A percentile compares a stretch with the other conserved stretches of the same genome.
Conservation (phyloP, 352 stramenopile genomes). For the Aphanomyces stellatus region DNA sequence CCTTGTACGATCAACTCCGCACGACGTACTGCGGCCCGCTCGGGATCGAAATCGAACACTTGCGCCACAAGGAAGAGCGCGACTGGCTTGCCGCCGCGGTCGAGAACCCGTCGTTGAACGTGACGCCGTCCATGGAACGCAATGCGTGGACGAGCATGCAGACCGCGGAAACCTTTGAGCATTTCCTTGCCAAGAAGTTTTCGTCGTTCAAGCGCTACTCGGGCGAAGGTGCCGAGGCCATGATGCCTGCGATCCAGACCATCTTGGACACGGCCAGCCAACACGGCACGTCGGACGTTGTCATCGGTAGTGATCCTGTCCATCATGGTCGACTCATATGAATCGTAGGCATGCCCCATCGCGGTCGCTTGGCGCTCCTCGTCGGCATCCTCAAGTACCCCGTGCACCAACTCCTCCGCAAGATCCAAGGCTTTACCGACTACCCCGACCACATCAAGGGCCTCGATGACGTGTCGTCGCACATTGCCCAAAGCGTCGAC, state of each 20-base stretch:
- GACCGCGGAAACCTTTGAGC: slow-evolving; percentile 75
- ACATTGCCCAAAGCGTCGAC: slow-evolving; percentile 72
- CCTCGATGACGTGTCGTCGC: slow-evolving; percentile 78
- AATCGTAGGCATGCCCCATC: slow-evolving; percentile 60
- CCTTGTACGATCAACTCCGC: slow-evolving; percentile 51
- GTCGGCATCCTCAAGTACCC: slow-evolving; percentile 73
- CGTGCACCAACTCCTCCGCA: slow-evolving; percentile 75
- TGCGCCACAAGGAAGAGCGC: slow-evolving; percentile 51
- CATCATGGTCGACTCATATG: not conserved
- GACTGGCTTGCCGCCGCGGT: slow-evolving; percentile 49
- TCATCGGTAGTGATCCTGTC: slow-evolving; percentile 43
- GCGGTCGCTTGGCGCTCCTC: slow-evolving; percentile 66
- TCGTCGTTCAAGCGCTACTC: slow-evolving; percentile 83
- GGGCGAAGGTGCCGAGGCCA: slow-evolving; percentile 71
- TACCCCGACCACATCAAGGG: slow-evolving; percentile 49
- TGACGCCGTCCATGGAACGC: slow-evolving; percentile 57
- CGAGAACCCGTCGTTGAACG: slow-evolving; percentile 35
- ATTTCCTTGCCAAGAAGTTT: slow-evolving; percentile 81
- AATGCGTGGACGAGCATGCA: slow-evolving; percentile 76
- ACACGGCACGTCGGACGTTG: slow-evolving; percentile 51
- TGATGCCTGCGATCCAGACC: slow-evolving; percentile 66
- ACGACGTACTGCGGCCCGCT: slow-evolving; percentile 69
- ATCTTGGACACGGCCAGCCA: slow-evolving; percentile 47
- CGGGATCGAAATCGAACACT: slow-evolving; percentile 73
- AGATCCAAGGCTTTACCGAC: slow-evolving; percentile 66